Evolutionary conservation across 2,329 filamentous ascomycete genomes (phyloP).

Genomic region (Pseudocercospora crystallina): DNA sequence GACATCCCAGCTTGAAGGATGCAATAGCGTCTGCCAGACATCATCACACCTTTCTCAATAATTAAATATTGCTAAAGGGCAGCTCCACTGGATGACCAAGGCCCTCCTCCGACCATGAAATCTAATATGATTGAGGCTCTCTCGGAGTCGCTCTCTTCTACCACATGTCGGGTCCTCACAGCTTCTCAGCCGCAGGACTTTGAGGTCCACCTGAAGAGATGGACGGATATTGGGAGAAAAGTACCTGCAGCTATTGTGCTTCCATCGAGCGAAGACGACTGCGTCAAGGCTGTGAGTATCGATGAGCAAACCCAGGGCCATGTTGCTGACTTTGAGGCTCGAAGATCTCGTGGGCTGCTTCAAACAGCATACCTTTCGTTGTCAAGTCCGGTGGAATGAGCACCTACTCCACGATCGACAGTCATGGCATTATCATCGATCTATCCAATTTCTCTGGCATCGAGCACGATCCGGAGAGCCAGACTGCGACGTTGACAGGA

Average conservation of each 20-base stretch:
- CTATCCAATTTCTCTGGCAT: constrained; percentile 21
- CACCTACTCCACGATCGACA: constrained; percentile 29
- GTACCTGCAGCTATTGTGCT: constrained; percentile 1
- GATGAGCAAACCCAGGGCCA: neutral
- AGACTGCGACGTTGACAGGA: neutral
- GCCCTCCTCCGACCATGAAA: neutral
- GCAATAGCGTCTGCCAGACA: neutral
- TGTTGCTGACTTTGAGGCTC: neutral
- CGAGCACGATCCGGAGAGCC: constrained; percentile 16
- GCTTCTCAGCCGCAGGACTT: neutral
- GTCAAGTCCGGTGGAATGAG: constrained; percentile 30
- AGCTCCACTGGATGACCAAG: neutral
- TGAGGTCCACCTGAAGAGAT: constrained; percentile 1
- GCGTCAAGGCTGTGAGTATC: neutral
- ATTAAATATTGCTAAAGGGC: neutral
- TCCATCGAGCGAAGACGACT: constrained; percentile 1
- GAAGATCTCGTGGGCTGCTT: too few relatives aligned
- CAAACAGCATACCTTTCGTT: constrained; percentile 24
- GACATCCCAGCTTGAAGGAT: neutral
- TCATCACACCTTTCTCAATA: neutral
- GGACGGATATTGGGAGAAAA: constrained; percentile 2
- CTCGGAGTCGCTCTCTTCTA: too few relatives aligned
- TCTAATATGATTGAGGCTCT: neutral
- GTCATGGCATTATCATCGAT: constrained; percentile 30
- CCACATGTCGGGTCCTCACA: neutral